Base-by-base conservation (phyloP, 305 asterid genomes). In the Coffea humblotiana region DNA sequence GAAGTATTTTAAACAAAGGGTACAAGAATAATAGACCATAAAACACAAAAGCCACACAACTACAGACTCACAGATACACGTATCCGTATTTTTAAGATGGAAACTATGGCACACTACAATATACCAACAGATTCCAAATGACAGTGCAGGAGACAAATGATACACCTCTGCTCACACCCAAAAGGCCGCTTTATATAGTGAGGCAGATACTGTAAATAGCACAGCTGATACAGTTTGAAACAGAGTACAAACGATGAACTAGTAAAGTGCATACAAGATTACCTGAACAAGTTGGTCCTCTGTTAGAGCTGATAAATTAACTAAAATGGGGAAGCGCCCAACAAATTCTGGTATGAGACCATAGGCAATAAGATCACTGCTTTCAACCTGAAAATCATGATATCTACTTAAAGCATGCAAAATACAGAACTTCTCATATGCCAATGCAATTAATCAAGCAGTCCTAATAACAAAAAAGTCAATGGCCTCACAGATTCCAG, bases 221-320 rank as follows among this genome's bases (percentile, higher is more conserved):
- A 71, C 47, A 11, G 52, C 43, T 19, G 10, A 69, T 12, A 69
- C 15, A 40, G 2, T 19, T 8, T 47, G 32, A 51, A 10, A 32
- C 63, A 35, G 70, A 32, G 47, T 43, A 51, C 14, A 51, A 29
- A 29, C 32, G 35, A 25, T 70, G 79, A 49, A 54, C 61, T 70
- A 67, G 74, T 61, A 45, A 66, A 78, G 72, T 63, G 82, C 56
- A 73, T 49, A 69, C 49, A 78, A 63, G 76, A 77, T 83, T 87
- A 94, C 98, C 97, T 91, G 91, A 81, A 94, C 95, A 90, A 94
- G 96, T 86, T 94, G 97, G 82, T 93, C 94, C 87, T 92, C 97
- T 6, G 97, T 87, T 80, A 94, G 88, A 82, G 98, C 97, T 48
- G 93, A 88, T 88, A 94, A 84, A 87, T 94, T 90, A 87, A 94